phyloP scores from a whole-genome alignment of 495 filamentous ascomycete species.

The Penicillium soppii region DNA sequence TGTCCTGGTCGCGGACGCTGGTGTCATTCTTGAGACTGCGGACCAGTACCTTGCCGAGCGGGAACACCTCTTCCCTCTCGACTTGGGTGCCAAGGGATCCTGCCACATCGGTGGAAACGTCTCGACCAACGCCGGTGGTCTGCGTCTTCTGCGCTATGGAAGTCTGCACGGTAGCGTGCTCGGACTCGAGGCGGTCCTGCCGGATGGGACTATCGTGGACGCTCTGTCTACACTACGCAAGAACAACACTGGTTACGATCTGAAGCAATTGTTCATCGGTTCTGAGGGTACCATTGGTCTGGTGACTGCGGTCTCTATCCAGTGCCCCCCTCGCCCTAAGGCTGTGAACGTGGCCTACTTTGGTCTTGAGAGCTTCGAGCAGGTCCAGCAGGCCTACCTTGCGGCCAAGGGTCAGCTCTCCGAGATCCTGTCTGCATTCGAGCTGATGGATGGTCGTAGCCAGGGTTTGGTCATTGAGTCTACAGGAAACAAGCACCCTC shows the following conservation, averaged over 20 bases:
- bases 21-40: constrained; percentile 83
- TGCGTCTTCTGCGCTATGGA: constrained; percentile 88
- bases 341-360: constrained; percentile 91
- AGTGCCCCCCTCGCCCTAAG: constrained; percentile 80
- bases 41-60: constrained; percentile 79
- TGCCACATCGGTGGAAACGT: constrained; percentile 98
- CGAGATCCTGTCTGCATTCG: constrained; percentile 95
- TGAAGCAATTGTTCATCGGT: constrained; percentile 97
- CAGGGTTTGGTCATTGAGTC: constrained; percentile 74
- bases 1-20: constrained; percentile 83
- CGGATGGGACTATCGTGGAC: constrained; percentile 88
- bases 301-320: constrained; percentile 84
- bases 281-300: constrained; percentile 93
- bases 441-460: constrained; percentile 86
- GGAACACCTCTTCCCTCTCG: constrained; percentile 86
- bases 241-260: constrained; percentile 97
- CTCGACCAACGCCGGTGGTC: constrained; percentile 92
- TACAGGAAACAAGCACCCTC: constrained; percentile 71
- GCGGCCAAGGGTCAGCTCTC: constrained; percentile 86
- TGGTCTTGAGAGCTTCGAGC: constrained; percentile 80
- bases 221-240: constrained; percentile 85
- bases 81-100: constrained; percentile 94
- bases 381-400: constrained; percentile 76
- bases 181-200: constrained; percentile 87
- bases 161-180: constrained; percentile 90